Base-by-base conservation (phyloP, 257 asterid genomes). In the Solanum lycopersicoides region DNA sequence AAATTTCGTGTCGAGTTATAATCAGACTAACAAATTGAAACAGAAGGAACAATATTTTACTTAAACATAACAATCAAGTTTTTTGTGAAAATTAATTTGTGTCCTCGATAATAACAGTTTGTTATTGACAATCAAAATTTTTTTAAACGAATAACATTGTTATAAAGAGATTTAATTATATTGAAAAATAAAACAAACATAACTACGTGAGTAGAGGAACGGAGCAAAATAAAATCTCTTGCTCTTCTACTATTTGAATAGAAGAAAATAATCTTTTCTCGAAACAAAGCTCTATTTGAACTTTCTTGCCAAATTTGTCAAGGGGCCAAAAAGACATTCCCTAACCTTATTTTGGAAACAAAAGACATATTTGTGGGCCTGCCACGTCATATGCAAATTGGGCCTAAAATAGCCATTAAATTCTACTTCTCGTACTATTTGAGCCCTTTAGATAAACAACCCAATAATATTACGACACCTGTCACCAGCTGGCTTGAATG, bases 401-500 rank as follows among this genome's bases (percentile, higher is more conserved):
- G 10, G 25, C 83, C 21, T 39, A 75, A 20, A 34, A 44, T 44
- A 35, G 12, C 79, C 82, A 23, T 82, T 47, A 86, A 53, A 7
- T 68, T 83, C 37, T 28, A 7, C 11, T 30, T 12, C 79, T 41
- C 39, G 69, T 75, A 75, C 83, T 53, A 50, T 71, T 83, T 34
- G 86, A 65, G 76, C 76, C 9, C 50, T 88, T 86, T 77, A 7
- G 86, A 75, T 21, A 65, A 25, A 80, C 20, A 74, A 35, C 23
- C 84, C 85, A 80, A 30, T 88, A 2, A 10, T 69, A 69, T 53
- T 11, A 7, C 3, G 71, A 88, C 71, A 80, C 56, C 41, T 86
- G 60, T 88, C 86, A 28, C 87, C 88, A 59, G 73, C 87, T 86
- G 84, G 82, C 59, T 39, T 39, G 84, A 80, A 10, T 21, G 35